A percentile compares a stretch with the other conserved stretches of the same genome.
Evolutionary conservation across 306 rosid genomes (phyloP).

Genomic region (Cercis canadensis): DNA sequence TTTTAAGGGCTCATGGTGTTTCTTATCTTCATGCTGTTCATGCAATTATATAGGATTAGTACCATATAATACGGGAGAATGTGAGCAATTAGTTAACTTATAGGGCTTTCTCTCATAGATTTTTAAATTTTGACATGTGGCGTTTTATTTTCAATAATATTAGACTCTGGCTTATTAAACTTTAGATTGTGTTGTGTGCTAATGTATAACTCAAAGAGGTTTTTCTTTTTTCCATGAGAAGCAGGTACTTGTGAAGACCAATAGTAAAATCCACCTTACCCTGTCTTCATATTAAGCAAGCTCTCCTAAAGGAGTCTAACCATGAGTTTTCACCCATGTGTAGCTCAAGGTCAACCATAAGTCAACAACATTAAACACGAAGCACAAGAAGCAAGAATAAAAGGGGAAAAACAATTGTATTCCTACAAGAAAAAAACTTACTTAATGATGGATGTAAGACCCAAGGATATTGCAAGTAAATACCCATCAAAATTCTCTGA

Average conservation of each 20-base stretch:
- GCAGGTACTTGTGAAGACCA: too few species aligned
- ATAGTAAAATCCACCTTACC: too few species aligned
- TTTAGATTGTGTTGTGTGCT: constrained; percentile 2
- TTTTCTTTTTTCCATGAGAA: too few species aligned
- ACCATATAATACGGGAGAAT: too few species aligned
- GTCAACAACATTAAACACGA: constrained; percentile 21
- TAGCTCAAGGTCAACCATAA: constrained; percentile 15
- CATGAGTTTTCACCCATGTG: background rate
- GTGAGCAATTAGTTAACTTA: constrained; percentile 1
- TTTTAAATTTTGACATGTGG: constrained; percentile 6
- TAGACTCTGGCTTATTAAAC: constrained; percentile 15
- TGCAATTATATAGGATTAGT: constrained; percentile 9
- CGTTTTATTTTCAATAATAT: background rate
- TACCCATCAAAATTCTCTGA: constrained; percentile 70
- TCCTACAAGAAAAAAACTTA: constrained; percentile 47
- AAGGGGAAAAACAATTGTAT: constrained; percentile 5
- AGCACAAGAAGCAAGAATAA: constrained; percentile 11
- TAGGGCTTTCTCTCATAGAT: background rate
- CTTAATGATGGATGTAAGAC: constrained; percentile 85
- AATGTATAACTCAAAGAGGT: background rate
- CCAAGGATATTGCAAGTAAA: constrained; percentile 82
- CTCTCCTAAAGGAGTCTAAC: too few species aligned
- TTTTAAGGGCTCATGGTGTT: constrained; percentile 1
- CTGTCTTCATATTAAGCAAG: too few species aligned
- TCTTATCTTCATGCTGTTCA: constrained; percentile 15